Conservation (phyloP, 2,329 filamentous ascomycete species). For the Paracorniculantispora psalliotae region DNA sequence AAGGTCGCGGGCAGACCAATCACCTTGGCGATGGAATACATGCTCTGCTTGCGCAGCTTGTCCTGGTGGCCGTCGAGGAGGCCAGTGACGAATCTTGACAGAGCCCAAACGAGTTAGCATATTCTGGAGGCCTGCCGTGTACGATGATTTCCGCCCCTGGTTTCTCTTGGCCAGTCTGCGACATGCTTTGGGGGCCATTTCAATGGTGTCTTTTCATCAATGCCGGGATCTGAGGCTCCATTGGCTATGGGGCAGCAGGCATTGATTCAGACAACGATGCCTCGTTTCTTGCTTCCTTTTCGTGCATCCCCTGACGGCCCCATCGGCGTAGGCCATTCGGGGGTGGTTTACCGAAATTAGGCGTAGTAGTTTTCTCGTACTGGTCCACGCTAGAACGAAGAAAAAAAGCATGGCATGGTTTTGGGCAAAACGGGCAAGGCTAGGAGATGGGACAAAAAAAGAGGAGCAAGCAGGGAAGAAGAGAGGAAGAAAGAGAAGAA, state of each 20-base stretch:
- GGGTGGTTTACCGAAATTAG: background rate
- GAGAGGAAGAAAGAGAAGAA: slow-evolving; percentile 6
- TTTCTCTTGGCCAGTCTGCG: background rate
- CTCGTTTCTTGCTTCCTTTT: background rate
- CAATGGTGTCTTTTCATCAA: background rate
- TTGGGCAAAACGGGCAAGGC: background rate
- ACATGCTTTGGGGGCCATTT: background rate
- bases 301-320: background rate
- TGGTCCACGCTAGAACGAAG: background rate
- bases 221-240: background rate
- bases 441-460: background rate
- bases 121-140: background rate
- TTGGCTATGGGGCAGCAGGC: background rate
- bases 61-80: slow-evolving; percentile 70
- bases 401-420: background rate
- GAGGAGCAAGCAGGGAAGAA: slow-evolving; percentile 8
- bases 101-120: slow-evolving; percentile 5
- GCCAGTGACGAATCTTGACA: slow-evolving; percentile 68
- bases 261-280: background rate
- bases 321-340: background rate
- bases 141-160: background rate
- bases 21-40: slow-evolving; percentile 66
- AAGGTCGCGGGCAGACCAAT: slow-evolving; percentile 71
- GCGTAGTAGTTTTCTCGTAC: background rate
- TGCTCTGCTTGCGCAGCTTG: slow-evolving; percentile 62